These are phyloP conservation scores for Aspergillus campestris DNA, from an alignment of 495 filamentous ascomycete species.

Conservation along the genomic window DNA sequence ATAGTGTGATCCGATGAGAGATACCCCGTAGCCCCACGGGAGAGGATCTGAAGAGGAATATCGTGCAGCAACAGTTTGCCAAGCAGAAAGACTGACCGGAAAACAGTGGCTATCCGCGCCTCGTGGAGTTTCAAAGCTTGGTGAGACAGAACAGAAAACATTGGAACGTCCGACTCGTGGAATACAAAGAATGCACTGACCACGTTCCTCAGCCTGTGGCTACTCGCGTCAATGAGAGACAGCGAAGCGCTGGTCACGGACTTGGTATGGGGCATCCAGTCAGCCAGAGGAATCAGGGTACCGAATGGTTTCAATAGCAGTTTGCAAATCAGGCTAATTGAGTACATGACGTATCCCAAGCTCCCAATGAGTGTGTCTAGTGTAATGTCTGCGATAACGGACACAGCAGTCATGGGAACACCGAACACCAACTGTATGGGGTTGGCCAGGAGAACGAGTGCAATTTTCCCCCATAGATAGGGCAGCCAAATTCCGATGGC, in stretches of 20 bases:
- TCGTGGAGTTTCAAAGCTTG: conserved; percentile 46
- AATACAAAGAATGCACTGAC: conserved; percentile 35
- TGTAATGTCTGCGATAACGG: conserved; percentile 61
- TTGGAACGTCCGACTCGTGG: conserved; percentile 48
- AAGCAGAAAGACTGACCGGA: conserved; percentile 11
- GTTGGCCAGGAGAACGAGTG: conserved; percentile 69
- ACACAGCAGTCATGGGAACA: conserved; percentile 61
- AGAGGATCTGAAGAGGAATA: conserved; percentile 28
- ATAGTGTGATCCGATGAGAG: conserved; percentile 12
- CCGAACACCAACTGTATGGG: conserved; percentile 60
- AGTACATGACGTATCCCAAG: conserved; percentile 49
- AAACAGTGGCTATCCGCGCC: conserved; percentile 23
- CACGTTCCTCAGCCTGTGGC: conserved; percentile 35
- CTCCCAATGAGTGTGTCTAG: conserved; percentile 52
- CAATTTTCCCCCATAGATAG: conserved; percentile 80
- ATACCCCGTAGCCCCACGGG: conserved; percentile 15
- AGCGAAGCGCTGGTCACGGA: conserved; percentile 37
- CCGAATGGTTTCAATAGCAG: conserved; percentile 37
- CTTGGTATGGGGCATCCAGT: conserved; percentile 30
- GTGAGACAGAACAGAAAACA: conserved; percentile 54
- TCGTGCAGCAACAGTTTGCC: conserved; percentile 31
- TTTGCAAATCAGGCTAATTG: conserved; percentile 36
- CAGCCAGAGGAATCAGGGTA: conserved; percentile 31
- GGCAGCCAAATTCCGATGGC: conserved; percentile 80
- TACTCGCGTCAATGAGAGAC: conserved; percentile 40